Base-by-base conservation (phyloP, 2,329 filamentous ascomycete species). In the Talaromyces verruculosus region DNA sequence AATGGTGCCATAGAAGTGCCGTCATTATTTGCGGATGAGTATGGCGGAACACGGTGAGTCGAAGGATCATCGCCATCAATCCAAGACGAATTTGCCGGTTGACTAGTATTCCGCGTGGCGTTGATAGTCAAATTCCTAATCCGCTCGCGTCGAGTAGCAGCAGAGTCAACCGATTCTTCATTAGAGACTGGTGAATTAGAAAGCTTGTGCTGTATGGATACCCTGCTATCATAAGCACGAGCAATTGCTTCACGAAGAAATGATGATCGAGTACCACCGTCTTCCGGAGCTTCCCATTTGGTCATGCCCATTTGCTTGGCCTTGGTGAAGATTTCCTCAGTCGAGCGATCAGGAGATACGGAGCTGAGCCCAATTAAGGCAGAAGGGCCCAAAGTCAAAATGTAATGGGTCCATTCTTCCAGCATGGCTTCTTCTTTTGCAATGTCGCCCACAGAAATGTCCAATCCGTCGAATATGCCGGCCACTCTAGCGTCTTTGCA, bases 231-330 rank as follows among this genome's bases (percentile, higher is more conserved):
- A 73, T 89, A 89, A 22, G 87, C 81, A 25, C 85, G 84, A 0
- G 84, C 82, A 37, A 88, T 81, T 1, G 87, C 85, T 72, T 88
- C 85, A 66, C 85, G 85, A 65, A 89, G 79, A 74, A 89, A 89
- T 2, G 80, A 83, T 13, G 80, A 78, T 19, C 85, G 84, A 62
- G 81, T 84, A 51, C 79, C 77, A 57, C 79, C 81, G 43, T 73
- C 73, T 10, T 78, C 73, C 0, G 84, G 83, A 7, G 80, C 77
- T 11, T 80, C 79, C 87, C 87, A 89, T 59, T 80, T 78, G 1
- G 83, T 84, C 77, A 86, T 84, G n/a, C 85, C 85, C 15, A 84
- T 81, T 30, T 81, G 73, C 35, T 81, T 76, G 2, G 87, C 87
- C 30, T 83, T 75, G 11, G 79, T 76, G 71, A 89, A 88, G 11